Base-by-base conservation (phyloP, 768 basidiomycete species). In the Naganishia kalamii region DNA sequence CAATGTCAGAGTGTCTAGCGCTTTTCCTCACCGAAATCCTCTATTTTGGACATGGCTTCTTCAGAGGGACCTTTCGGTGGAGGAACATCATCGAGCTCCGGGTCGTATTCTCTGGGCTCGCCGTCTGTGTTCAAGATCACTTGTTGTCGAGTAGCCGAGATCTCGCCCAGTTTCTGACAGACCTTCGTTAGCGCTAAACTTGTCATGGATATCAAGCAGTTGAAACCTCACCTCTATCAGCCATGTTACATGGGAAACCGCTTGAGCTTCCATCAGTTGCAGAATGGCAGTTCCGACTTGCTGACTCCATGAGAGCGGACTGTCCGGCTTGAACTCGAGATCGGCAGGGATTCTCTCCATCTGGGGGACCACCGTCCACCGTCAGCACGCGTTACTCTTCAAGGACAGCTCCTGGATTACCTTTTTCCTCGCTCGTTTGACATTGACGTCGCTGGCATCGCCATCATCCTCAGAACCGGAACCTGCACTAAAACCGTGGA, bases 211-310 rank as follows among this genome's bases (percentile, higher is more conserved):
- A 37, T 21, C 13, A 37, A 10, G 23, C 25, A 46, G 52, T 40
- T 35, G 65, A 19, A 33, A 13, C 79, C 88, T 70, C 74, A 92
- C 93, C 75, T 89, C 84, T 71, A 86, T 87, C 50, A 86, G 83
- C 89, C 91, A 92, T 63, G 86, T 84, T 29, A 94, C 83, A 43
- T 91, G 80, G 32, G 82, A 82, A 62, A 79, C 78, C 70, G 87
- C 81, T 10, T 83, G 87, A 17, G 82, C 82, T 52, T 90, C 87
- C 10, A 87, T 80, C 13, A 97, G 82, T 49, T 84, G 83, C 43
- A 85, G 85, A 65, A 96, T 83, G 3, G 86, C 86, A 69, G 97
- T 90, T 2, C 89, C 93, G 50, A 98, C 81, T 76, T 97, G 87
- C 72, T 97, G 87, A 70, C 86, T 90, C 86, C 87, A 88, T 17